Conservation (phyloP, 257 asterid genomes). For the Pogostemon cablin region DNA sequence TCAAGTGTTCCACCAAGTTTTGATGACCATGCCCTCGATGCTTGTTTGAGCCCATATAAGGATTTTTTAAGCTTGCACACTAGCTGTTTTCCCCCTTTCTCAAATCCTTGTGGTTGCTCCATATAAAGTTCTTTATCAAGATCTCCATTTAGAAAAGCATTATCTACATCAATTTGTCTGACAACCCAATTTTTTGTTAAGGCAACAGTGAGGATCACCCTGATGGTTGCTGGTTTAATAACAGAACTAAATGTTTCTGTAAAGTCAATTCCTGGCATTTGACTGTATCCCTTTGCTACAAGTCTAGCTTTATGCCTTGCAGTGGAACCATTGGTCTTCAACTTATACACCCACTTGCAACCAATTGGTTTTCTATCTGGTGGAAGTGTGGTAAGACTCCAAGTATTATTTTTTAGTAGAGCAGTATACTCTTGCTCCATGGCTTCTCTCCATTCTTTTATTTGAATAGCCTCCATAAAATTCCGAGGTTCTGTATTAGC, state of each 20-base stretch:
- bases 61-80: not conserved
- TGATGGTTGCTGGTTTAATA: not conserved
- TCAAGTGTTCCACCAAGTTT: too few species aligned
- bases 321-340: not conserved
- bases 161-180: not conserved
- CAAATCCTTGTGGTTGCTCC: conserved; percentile 1
- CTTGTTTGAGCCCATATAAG: not conserved
- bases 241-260: not conserved
- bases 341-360: not conserved
- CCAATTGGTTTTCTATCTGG: not conserved
- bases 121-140: not conserved
- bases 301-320: not conserved
- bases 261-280: not conserved
- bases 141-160: not conserved
- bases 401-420: not conserved
- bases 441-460: not conserved
- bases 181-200: not conserved
- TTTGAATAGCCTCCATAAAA: not conserved
- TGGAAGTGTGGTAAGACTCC: not conserved
- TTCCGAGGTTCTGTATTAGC: too few species aligned
- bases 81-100: not conserved
- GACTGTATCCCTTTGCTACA: not conserved
- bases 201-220: not conserved
- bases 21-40: not conserved
- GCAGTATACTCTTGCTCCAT: not conserved